Conservation (phyloP, 2,329 filamentous ascomycete genomes). For the Exophiala bonariae region DNA sequence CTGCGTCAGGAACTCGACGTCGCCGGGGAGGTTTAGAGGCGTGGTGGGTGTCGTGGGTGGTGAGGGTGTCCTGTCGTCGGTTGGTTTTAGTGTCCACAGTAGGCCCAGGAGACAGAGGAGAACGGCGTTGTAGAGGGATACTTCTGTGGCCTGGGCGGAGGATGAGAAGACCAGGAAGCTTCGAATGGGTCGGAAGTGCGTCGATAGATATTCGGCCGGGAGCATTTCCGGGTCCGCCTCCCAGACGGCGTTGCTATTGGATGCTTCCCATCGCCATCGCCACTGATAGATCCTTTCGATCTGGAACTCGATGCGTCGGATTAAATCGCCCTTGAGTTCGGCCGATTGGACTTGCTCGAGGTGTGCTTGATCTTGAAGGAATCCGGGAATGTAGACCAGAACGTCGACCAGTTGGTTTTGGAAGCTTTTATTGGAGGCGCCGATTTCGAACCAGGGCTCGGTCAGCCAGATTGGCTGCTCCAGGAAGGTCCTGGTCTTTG, state of each 20-base stretch:
- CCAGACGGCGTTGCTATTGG: conserved; percentile 13
- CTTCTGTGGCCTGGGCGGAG: conserved; percentile 16
- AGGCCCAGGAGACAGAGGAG: conserved; percentile 19
- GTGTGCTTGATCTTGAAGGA: conserved; percentile 18
- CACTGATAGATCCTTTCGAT: conserved; percentile 14
- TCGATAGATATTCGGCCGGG: conserved; percentile 68
- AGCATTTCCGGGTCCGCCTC: conserved; percentile 17
- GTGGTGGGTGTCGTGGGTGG: conserved; percentile 3
- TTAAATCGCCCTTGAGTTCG: conserved; percentile 9
- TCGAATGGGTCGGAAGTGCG: conserved; percentile 78
- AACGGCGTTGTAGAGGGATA: conserved; percentile 20
- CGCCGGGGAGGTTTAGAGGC: conserved; percentile 11
- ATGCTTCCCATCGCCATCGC: conserved; percentile 22
- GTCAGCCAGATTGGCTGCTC: conserved; percentile 17
- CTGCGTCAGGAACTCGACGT: conserved; percentile 13
- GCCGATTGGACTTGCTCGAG: conserved; percentile 9
- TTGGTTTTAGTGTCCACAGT: conserved; percentile 17
- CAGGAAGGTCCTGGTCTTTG: conserved; percentile 18
- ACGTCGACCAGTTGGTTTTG: conserved; percentile 24
- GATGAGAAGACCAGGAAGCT: conserved; percentile 56
- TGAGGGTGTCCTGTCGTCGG: conserved; percentile 3
- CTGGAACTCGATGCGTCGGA: conserved; percentile 16
- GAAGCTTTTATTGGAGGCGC: conserved; percentile 12
- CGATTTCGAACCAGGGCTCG: conserved; percentile 15
- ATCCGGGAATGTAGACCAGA: conserved; percentile 18